A percentile compares a stretch with the other conserved stretches of the same genome.
Conservation (phyloP, 2,329 filamentous ascomycete species). For the Cytospora piceae region DNA sequence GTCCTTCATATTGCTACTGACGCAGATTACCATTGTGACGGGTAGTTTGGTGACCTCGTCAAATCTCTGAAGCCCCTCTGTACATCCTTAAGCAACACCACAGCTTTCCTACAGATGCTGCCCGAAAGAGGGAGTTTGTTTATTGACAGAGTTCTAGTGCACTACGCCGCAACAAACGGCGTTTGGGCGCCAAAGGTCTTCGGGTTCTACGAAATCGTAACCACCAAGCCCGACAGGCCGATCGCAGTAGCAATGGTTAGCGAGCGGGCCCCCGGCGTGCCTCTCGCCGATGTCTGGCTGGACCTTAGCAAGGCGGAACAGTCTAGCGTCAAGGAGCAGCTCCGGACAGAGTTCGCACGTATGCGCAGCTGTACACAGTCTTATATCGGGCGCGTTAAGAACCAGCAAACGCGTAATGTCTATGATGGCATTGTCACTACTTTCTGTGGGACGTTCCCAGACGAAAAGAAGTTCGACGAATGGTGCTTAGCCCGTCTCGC, state of each 20-base stretch:
- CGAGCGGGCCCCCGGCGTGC: slow-evolving; percentile 25
- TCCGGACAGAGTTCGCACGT: slow-evolving; percentile 16
- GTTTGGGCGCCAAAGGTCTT: slow-evolving; percentile 22
- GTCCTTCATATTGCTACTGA: neutral
- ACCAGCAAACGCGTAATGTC: neutral
- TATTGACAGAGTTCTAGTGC: neutral
- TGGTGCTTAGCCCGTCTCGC: slow-evolving; percentile 24
- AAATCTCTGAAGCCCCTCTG: too few species aligned
- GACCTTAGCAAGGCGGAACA: slow-evolving; percentile 5
- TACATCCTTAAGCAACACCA: neutral
- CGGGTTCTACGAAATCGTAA: slow-evolving; percentile 27
- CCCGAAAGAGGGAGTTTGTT: neutral
- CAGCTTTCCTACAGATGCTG: neutral
- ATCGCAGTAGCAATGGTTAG: slow-evolving; percentile 18
- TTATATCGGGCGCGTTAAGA: slow-evolving; percentile 24
- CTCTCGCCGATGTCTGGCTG: slow-evolving; percentile 23
- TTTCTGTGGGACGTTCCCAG: slow-evolving; percentile 18
- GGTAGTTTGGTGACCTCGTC: too few species aligned
- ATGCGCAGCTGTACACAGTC: slow-evolving; percentile 26
- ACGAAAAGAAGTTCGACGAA: slow-evolving; percentile 22
- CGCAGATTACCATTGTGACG: neutral
- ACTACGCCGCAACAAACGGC: slow-evolving; percentile 26
- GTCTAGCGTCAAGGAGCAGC: slow-evolving; percentile 22
- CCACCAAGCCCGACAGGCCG: neutral
- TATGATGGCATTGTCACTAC: slow-evolving; percentile 1